Percentiles rank a stretch among this genome's conserved stretches.
Conservation (phyloP, 1,284 basidiomycete species). For the Ustilago bromivora region DNA sequence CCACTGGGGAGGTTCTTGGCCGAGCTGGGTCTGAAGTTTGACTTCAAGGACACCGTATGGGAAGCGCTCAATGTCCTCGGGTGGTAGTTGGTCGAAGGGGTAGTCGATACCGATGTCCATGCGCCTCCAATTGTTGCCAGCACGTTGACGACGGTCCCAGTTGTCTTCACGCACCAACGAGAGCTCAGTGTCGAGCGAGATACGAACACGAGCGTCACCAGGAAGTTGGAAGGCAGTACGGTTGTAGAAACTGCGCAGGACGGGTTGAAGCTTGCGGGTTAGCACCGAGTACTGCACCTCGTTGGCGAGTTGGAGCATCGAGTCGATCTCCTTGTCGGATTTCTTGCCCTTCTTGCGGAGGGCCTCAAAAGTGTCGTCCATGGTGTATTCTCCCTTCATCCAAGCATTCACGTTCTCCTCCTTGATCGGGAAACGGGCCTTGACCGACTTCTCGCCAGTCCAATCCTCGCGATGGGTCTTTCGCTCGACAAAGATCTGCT, state of each 20-base stretch:
- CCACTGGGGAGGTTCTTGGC: conserved; percentile 96
- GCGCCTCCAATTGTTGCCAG: conserved; percentile 91
- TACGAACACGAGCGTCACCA: conserved; percentile 95
- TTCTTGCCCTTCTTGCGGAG: conserved; percentile 93
- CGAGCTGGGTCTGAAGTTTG: conserved; percentile 95
- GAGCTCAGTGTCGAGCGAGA: conserved; percentile 96
- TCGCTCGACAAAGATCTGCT: conserved; percentile 94
- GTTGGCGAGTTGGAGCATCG: conserved; percentile 94
- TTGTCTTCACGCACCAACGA: conserved; percentile 95
- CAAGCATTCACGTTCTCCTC: conserved; percentile 95
- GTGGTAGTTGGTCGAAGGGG: conserved; percentile 83
- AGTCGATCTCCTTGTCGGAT: conserved; percentile 89
- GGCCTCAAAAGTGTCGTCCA: conserved; percentile 93
- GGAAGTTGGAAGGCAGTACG: conserved; percentile 98
- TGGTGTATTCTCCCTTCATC: conserved; percentile 87
- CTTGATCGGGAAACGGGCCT: conserved; percentile 96
- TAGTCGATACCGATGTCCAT: conserved; percentile 92
- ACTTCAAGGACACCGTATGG: conserved; percentile 94
- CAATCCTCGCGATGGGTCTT: conserved; percentile 99
- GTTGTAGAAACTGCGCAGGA: conserved; percentile 99
- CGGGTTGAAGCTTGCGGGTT: conserved; percentile 82
- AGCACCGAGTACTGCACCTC: conserved; percentile 94
- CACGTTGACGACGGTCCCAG: conserved; percentile 85
- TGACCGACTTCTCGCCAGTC: conserved; percentile 99
- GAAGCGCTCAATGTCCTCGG: conserved; percentile 89